phyloP scores from a whole-genome alignment of 2,329 filamentous ascomycete species.

The Xylariaceae sp. region DNA sequence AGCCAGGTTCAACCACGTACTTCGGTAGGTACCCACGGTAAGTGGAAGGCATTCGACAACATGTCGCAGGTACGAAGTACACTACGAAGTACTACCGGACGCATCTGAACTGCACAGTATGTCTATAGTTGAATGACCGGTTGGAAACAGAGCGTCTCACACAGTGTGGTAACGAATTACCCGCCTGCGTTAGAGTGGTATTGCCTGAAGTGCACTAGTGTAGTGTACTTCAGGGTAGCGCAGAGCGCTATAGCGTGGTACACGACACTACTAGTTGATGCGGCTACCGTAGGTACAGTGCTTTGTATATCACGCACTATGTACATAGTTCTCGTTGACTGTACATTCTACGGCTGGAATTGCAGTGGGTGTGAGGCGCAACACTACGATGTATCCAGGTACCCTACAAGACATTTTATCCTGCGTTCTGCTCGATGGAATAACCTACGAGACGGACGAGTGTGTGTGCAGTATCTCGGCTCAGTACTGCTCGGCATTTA shows the following conservation, averaged over 20 bases:
- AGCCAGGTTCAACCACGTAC: too few relatives aligned
- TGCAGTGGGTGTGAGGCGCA: too few relatives aligned
- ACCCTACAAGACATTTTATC: too few relatives aligned
- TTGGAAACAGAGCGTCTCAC: background rate
- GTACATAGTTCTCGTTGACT: background rate
- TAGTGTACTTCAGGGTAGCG: constrained; percentile 1
- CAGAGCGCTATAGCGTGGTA: background rate
- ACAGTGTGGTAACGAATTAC: constrained; percentile 14
- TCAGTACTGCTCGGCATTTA: too few relatives aligned
- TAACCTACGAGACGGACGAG: too few relatives aligned
- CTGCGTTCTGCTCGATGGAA: too few relatives aligned
- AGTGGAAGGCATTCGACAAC: too few relatives aligned
- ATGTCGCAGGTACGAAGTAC: background rate
- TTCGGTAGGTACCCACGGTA: too few relatives aligned
- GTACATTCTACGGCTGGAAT: background rate
- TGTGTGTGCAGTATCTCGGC: too few relatives aligned
- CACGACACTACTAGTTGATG: background rate
- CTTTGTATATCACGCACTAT: background rate
- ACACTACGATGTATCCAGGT: too few relatives aligned
- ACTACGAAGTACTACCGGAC: background rate
- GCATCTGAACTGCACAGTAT: background rate
- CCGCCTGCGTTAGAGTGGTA: constrained; percentile 14
- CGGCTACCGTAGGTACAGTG: background rate
- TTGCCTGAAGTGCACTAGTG: constrained; percentile 20
- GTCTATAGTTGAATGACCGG: background rate